Evolutionary conservation across 352 stramenopile genomes (phyloP).

Genomic region (Bremia lactucae): DNA sequence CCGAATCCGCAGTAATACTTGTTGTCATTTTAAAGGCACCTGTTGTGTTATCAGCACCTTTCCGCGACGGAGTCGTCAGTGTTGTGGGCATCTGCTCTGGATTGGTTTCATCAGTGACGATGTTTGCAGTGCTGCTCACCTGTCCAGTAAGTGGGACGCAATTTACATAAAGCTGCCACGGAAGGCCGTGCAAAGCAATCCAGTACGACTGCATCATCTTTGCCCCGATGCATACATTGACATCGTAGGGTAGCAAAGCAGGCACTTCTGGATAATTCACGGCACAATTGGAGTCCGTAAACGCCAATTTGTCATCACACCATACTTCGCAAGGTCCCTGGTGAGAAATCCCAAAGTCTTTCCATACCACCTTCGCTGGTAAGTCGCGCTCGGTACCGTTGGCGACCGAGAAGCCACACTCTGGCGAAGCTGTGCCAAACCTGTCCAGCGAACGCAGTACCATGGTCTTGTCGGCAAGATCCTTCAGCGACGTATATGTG

Average conservation of each 20-base stretch:
- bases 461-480: conserved; percentile 21
- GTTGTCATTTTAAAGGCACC: too few relatives aligned
- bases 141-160: conserved; percentile 20
- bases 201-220: conserved; percentile 43
- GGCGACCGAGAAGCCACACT: conserved; percentile 20
- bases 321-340: conserved; percentile 48
- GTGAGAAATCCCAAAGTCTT: conserved; percentile 32
- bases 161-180: conserved; percentile 52
- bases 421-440: conserved; percentile 14
- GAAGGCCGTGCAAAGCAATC: conserved; percentile 36
- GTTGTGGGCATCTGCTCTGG: too few relatives aligned
- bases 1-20: too few relatives aligned
- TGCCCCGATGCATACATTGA: conserved; percentile 23
- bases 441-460: conserved; percentile 13
- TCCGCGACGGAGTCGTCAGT: too few relatives aligned
- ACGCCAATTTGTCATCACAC: conserved; percentile 42
- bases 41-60: too few relatives aligned
- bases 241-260: conserved; percentile 31
- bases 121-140: too few relatives aligned
- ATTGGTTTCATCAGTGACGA: too few relatives aligned
- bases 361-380: conserved; percentile 17
- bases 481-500: conserved; percentile 26
- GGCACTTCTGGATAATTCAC: conserved; percentile 23
- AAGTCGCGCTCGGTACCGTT: conserved; percentile 21
- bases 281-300: conserved; percentile 28